Conservation (phyloP, 2,329 filamentous ascomycete species). For the Sporothrix brasiliensis region DNA sequence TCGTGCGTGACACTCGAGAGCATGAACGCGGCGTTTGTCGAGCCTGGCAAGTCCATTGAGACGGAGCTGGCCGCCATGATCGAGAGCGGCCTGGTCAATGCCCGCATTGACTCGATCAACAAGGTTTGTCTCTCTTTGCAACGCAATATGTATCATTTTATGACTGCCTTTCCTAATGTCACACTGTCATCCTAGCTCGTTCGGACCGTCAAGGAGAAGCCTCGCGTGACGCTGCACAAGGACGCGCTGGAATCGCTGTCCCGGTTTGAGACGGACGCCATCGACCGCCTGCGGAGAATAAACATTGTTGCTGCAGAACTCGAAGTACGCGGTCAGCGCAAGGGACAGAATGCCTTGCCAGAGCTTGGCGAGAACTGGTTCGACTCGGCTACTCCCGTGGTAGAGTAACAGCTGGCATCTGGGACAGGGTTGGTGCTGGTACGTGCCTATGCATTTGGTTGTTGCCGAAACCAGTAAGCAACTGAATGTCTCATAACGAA, state of each 20-base stretch:
- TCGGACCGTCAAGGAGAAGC: slow-evolving; percentile 68
- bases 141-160: background rate
- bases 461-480: background rate
- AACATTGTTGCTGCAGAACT: slow-evolving; percentile 75
- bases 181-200: slow-evolving; percentile 58
- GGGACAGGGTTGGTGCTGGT: too few species aligned
- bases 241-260: slow-evolving; percentile 68
- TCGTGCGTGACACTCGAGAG: slow-evolving; percentile 80
- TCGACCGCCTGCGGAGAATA: slow-evolving; percentile 75
- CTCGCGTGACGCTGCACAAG: slow-evolving; percentile 69
- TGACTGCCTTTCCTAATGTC: background rate
- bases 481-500: slow-evolving; percentile 4
- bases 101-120: slow-evolving; percentile 82
- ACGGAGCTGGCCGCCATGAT: slow-evolving; percentile 81
- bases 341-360: background rate
- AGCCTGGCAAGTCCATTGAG: slow-evolving; percentile 65
- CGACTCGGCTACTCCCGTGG: slow-evolving; percentile 13
- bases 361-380: slow-evolving; percentile 30
- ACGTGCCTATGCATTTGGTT: background rate
- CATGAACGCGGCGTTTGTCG: slow-evolving; percentile 75
- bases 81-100: slow-evolving; percentile 68
- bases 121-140: slow-evolving; percentile 51
- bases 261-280: slow-evolving; percentile 72
- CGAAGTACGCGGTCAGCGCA: slow-evolving; percentile 58
- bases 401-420: background rate